These are phyloP conservation scores for Harringtonia lauricola DNA, from an alignment of 2,329 filamentous ascomycete genomes.

Conservation along the genomic window DNA sequence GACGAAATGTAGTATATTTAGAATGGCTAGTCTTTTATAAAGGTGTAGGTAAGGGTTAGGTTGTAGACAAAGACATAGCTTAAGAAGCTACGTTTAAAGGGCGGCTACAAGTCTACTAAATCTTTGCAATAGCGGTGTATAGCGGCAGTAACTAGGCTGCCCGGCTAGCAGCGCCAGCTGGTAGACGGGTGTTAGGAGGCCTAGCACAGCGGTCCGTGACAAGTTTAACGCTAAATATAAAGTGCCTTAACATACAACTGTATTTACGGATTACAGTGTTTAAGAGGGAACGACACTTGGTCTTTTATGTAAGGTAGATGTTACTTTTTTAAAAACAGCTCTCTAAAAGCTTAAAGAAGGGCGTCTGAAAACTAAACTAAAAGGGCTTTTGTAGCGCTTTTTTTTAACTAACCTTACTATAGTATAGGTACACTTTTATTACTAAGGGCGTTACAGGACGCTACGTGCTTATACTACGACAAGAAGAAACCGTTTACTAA, in stretches of 20 bases:
- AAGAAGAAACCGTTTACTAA: constrained; percentile 6
- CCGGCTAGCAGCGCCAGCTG: no score
- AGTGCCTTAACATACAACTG: constrained; percentile 4
- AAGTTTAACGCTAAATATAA: neutral
- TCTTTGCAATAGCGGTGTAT: no score
- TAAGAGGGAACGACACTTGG: neutral
- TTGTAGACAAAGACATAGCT: no score
- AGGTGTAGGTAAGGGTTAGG: no score
- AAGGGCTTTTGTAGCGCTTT: constrained; percentile 25
- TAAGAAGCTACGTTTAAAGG: no score
- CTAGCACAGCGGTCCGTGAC: no score
- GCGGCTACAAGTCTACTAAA: no score
- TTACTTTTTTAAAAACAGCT: constrained; percentile 3
- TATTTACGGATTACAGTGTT: neutral
- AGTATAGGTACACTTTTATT: constrained; percentile 30
- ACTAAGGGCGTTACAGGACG: constrained; percentile 21
- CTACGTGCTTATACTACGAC: neutral
- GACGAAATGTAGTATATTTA: no score
- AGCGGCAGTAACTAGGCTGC: no score
- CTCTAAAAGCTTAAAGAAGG: constrained; percentile 16
- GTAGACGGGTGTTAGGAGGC: no score
- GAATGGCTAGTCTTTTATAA: no score
- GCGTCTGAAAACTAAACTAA: constrained; percentile 17
- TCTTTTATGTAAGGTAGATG: constrained; percentile 1
- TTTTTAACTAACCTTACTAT: constrained; percentile 28